Conservation (phyloP, 208 protist genomes). For the Tritrichomonas musculus region DNA sequence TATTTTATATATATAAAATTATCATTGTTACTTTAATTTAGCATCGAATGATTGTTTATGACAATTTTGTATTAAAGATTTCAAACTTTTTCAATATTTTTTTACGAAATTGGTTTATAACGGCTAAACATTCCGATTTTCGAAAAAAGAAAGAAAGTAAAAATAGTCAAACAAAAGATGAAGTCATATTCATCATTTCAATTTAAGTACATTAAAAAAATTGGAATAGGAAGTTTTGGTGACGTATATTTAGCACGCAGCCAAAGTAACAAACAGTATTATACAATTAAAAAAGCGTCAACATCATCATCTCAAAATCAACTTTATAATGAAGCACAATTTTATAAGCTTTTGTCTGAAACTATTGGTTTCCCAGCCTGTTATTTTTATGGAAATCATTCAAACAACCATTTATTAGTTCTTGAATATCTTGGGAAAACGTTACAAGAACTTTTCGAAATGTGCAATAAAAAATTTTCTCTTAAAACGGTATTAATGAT, state of each 20-base stretch:
- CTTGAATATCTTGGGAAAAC: constrained; percentile 92
- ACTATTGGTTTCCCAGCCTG: constrained; percentile 84
- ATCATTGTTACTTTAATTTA: too few species aligned
- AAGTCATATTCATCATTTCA: too few species aligned
- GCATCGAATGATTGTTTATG: too few species aligned
- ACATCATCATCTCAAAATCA: constrained; percentile 73
- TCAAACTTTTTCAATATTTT: too few species aligned
- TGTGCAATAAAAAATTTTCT: constrained; percentile 74
- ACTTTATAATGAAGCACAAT: constrained; percentile 87
- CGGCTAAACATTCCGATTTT: too few species aligned
- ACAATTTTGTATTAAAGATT: too few species aligned
- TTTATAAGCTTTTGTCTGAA: constrained; percentile 73
- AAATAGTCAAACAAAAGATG: too few species aligned
- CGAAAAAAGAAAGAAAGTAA: too few species aligned
- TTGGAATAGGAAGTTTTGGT: constrained; percentile 25
- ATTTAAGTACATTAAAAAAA: too few species aligned
- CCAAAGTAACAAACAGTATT: neutral
- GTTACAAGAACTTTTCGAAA: constrained; percentile 92
- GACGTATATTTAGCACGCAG: neutral
- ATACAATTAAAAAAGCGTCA: constrained; percentile 42
- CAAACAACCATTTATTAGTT: constrained; percentile 95
- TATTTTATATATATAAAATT: too few species aligned
- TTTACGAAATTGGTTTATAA: too few species aligned
- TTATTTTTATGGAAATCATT: constrained; percentile 83
- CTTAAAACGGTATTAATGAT: constrained; percentile 97